Base-by-base conservation (phyloP, 352 stramenopile genomes). In the Phytophthora cryptogea region DNA sequence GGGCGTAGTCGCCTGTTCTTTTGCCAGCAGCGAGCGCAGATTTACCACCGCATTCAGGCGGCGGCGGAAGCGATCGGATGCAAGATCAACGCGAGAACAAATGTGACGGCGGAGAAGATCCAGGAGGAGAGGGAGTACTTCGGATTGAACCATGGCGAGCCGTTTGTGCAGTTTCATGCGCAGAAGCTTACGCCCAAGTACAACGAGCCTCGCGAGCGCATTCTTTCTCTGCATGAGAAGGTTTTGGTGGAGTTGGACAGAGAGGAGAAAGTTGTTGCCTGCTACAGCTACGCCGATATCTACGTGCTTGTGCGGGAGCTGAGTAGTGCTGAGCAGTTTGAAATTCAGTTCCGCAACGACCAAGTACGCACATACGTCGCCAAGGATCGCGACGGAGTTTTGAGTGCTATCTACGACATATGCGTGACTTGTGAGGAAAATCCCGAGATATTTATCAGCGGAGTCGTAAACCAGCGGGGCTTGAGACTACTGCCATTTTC, bases 401-500 rank as follows among this genome's bases (percentile, higher is more conserved):
- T 95, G 28, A 86, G 77, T 9, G 84, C 84, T 6, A 76, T 94
- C 14, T 92, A 92, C 31, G 86, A 95, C 41, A 67, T 93, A 11
- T 89, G 78, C 17, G 72, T 89, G 17, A 88, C 76, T n/a, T 89
- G 82, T 45, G 80, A 89, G 9, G 74, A 89, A 33, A 92, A 89
- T 35, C 67, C 79, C 0, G 78, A 89, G 45, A 36, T 95, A 11
- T 84, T 89, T 33, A 92, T 95, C 55, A 89, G 69, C 27, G 74
- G 74, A 10, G 66, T 75, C 16, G 59, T 81, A 23, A 95, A 92
- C 52, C 83, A 90, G 50, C 76, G 80, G 28, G 86, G 86, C 0
- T 52, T 94, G 13, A 71, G 83, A 8, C 40, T 95, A 7, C 57
- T 92, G 10, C 86, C 86, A 2, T 85, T 87, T 56, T 92, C 83